These are phyloP conservation scores for Apiotrichum gracile DNA, from an alignment of 1,284 basidiomycete species.

Conservation along the genomic window DNA sequence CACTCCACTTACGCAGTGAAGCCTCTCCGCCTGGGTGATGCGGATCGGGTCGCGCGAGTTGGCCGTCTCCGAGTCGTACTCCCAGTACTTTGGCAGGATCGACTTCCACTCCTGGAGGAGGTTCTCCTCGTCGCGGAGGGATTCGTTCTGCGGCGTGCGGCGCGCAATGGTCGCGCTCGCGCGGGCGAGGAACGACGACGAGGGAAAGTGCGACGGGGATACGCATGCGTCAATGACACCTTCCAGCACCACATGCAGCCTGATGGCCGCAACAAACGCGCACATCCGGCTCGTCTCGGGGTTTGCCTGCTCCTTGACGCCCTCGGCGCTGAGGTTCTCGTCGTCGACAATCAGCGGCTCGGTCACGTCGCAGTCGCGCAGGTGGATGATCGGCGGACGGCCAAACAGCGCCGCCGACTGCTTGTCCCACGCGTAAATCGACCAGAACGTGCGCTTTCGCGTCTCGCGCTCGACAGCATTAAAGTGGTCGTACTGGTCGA, in stretches of 20 bases:
- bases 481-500: constrained; percentile 82
- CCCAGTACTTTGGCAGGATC: constrained; percentile 68
- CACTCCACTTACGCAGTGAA: constrained; percentile 56
- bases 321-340: constrained; percentile 71
- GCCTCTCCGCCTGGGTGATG: constrained; percentile 74
- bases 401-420: constrained; percentile 73
- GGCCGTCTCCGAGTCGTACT: constrained; percentile 69
- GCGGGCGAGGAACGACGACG: constrained; percentile 46
- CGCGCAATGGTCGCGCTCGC: constrained; percentile 46
- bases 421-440: constrained; percentile 89
- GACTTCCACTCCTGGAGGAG: constrained; percentile 70
- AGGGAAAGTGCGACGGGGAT: constrained; percentile 43
- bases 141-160: constrained; percentile 51
- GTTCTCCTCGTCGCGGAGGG: constrained; percentile 69
- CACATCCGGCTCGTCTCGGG: constrained; percentile 67
- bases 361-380: constrained; percentile 77
- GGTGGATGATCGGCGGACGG: constrained; percentile 70
- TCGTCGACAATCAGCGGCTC: constrained; percentile 81
- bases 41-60: constrained; percentile 78
- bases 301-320: constrained; percentile 60
- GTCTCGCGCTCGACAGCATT: constrained; percentile 80
- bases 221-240: constrained; percentile 53
- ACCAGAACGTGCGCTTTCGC: constrained; percentile 83
- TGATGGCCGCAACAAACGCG: constrained; percentile 67
- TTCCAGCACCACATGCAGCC: constrained; percentile 76